Conservation (phyloP, 176 grass and related monocot genomes). For the Aegilops sharonensis region DNA sequence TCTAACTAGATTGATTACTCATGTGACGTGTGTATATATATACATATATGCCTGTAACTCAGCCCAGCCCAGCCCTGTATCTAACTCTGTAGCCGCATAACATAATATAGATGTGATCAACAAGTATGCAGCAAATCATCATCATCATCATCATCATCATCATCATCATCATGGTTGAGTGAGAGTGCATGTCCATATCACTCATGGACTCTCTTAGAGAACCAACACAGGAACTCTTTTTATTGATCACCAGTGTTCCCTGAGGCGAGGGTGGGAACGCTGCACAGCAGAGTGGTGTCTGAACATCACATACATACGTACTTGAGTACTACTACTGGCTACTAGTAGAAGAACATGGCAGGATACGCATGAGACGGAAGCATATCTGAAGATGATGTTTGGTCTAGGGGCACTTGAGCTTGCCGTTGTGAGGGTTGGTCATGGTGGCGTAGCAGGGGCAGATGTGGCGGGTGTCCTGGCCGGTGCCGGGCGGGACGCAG, state of each 20-base stretch:
- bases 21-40: background rate
- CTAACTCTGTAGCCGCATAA: background rate
- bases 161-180: background rate
- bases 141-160: background rate
- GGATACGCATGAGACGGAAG: too few relatives aligned
- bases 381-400: too few relatives aligned
- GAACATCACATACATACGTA: too few relatives aligned
- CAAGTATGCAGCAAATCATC: too few relatives aligned
- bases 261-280: too few relatives aligned
- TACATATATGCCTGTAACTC: background rate
- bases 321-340: too few relatives aligned
- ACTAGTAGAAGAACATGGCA: too few relatives aligned
- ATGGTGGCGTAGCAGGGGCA: conserved; percentile 49
- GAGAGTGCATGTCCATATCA: too few relatives aligned
- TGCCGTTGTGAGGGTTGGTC: conserved; percentile 27
- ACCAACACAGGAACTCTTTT: too few relatives aligned
- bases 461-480: conserved; percentile 56
- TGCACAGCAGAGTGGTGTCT: too few relatives aligned
- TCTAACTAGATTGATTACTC: too few relatives aligned
- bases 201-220: background rate
- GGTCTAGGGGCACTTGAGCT: conserved; percentile 40
- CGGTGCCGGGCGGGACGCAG: conserved; percentile 79
- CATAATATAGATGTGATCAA: background rate
- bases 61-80: background rate
- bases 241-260: too few relatives aligned